Evolutionary conservation across 2,329 filamentous ascomycete genomes (phyloP).

Genomic region (Phialocephala sp.): DNA sequence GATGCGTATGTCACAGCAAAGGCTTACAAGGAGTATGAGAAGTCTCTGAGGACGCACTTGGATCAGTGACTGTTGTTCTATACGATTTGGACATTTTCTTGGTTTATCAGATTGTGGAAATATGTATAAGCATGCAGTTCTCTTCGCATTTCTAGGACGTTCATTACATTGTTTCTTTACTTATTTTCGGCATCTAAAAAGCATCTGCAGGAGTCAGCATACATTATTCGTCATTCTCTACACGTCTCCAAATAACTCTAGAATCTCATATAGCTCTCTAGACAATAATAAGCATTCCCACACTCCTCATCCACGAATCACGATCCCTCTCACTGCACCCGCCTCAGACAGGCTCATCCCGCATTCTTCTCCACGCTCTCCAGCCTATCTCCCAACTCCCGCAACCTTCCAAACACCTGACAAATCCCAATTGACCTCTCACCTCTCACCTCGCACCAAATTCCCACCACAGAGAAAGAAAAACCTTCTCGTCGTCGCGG

Average conservation of each 20-base stretch:
- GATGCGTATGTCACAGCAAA: constrained; percentile 33
- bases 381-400: neutral
- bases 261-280: neutral
- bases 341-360: constrained; percentile 2
- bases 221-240: neutral
- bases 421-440: constrained; percentile 2
- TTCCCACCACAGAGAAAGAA: neutral
- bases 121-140: constrained; percentile 1
- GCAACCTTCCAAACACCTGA: neutral
- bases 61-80: constrained; percentile 25
- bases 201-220: neutral
- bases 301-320: neutral
- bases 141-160: neutral
- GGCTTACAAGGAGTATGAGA: constrained; percentile 37
- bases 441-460: neutral
- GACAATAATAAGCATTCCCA: neutral
- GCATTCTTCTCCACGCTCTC: neutral
- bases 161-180: neutral
- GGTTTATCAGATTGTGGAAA: neutral
- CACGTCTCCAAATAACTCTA: neutral
- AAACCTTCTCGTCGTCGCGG: neutral
- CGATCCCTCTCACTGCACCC: neutral
- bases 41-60: constrained; percentile 32
- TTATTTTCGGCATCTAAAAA: neutral
- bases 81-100: neutral